Percentiles rank a stretch among this genome's conserved stretches.
Evolutionary conservation across 768 basidiomycete genomes (phyloP).

Genomic region (Suillus spraguei): DNA sequence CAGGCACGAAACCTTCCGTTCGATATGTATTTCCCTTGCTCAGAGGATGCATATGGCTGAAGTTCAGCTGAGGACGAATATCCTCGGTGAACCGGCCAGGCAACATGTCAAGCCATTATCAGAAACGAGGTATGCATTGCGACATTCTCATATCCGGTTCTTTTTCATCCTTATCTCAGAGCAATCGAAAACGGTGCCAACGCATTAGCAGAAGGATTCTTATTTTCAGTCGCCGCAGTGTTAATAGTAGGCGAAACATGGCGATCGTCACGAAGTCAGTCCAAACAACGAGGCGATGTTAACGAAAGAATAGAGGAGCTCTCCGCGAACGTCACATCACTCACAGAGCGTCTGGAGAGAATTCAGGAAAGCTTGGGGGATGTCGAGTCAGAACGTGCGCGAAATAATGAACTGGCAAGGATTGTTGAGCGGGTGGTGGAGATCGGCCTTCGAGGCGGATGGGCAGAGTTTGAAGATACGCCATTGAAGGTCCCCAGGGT

Average conservation of each 20-base stretch:
- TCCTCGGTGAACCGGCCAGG: slow-evolving; percentile 74
- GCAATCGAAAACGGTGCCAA: slow-evolving; percentile 90
- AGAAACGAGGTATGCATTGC: slow-evolving; percentile 59
- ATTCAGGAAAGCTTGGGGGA: slow-evolving; percentile 49
- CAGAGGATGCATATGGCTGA: slow-evolving; percentile 79
- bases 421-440: slow-evolving; percentile 71
- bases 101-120: slow-evolving; percentile 73
- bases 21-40: slow-evolving; percentile 70
- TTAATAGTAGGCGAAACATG: slow-evolving; percentile 80
- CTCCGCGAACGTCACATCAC: slow-evolving; percentile 43
- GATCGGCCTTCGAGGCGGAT: slow-evolving; percentile 63
- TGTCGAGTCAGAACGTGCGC: slow-evolving; percentile 23
- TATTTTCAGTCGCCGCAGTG: slow-evolving; percentile 73
- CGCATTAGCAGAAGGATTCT: slow-evolving; percentile 80
- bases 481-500: slow-evolving; percentile 53
- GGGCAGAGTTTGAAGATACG: slow-evolving; percentile 64
- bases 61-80: slow-evolving; percentile 67
- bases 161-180: slow-evolving; percentile 36
- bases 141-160: background rate
- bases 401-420: slow-evolving; percentile 67
- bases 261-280: slow-evolving; percentile 68
- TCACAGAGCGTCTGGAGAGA: slow-evolving; percentile 44
- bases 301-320: slow-evolving; percentile 72
- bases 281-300: slow-evolving; percentile 71
- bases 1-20: slow-evolving; percentile 75